Evolutionary conservation across 257 asterid species (phyloP), one percentile per base, ranked within the genome.

Genomic region (Ajuga chamaepitys): DNA sequence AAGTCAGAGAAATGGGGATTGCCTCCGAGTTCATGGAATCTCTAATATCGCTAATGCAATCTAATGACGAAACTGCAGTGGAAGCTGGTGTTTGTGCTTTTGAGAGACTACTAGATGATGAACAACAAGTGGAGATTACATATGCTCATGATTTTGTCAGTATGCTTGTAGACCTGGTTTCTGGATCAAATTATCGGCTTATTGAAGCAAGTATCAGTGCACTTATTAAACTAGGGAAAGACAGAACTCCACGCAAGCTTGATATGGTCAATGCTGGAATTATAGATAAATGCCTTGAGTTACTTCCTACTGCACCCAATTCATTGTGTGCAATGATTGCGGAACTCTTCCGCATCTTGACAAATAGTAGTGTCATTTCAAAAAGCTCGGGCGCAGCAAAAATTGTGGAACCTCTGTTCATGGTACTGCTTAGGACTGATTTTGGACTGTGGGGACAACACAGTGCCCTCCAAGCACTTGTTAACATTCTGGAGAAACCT

Each of bases 191-290:
- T 75, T 70, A 80, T 64, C 85, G 83, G 48, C 77, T 88, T 54
- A 86, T 85, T 41, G 96, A 91, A 68, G 96, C 91, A 7, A 83
- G 95, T 81, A 77, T 91, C 41, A 78, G 89, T 74, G 79, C 91
- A 11, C 94, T 91, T 45, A 79, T 91, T 64, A 91, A 86, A 77
- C 26, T 91, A 76, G 98, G 91, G 62, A 91, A 88, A 76, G 98
- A 91, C 71, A 70, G 86, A 77, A 91, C 96, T 58, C 95, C 89
- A 30, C 80, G 95, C 67, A 91, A 91, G 80, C 62, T 86, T 84
- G 96, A 91, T 62, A 91, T 91, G 96, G 91, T 91, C 62, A 78
- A 85, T 51, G 89, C 86, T 32, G 96, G 96, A 62, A 76, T 91
- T 60, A 75, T 91, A 28, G 95, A 91, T 34, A 88, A 85, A 65